These are phyloP conservation scores for Forsythia suspensa DNA, from an alignment of 257 asterid species.

Conservation along the genomic window DNA sequence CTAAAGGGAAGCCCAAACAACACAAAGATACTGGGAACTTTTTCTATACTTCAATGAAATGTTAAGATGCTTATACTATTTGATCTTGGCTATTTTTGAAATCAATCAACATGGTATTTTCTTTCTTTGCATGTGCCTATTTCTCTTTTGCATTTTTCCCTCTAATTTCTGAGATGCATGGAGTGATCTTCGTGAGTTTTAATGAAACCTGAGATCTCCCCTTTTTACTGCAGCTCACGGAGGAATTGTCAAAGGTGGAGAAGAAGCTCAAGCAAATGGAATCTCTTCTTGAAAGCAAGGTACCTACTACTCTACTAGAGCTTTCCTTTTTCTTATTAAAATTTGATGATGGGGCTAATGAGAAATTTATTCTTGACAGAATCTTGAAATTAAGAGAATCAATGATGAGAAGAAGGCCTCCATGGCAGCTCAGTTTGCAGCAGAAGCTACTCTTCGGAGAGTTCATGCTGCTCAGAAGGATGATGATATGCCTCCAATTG, in stretches of 20 bases:
- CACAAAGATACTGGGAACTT: constrained; percentile 2
- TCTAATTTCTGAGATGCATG: background rate
- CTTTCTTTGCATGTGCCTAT: constrained; percentile 18
- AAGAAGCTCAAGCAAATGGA: constrained; percentile 90
- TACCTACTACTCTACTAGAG: constrained; percentile 19
- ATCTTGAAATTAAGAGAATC: constrained; percentile 94
- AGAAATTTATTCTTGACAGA: constrained; percentile 40
- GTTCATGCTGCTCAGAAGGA: constrained; percentile 97
- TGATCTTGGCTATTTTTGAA: background rate
- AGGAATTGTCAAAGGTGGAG: constrained; percentile 78
- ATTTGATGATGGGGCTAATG: background rate
- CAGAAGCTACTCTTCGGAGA: constrained; percentile 97
- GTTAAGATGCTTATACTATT: background rate
- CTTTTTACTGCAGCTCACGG: constrained; percentile 61
- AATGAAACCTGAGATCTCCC: constrained; percentile 23
- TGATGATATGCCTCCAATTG: constrained; percentile 99
- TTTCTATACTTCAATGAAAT: background rate
- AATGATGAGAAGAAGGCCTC: constrained; percentile 97
- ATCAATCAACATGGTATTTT: background rate
- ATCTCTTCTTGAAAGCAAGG: constrained; percentile 90
- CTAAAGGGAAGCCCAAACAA: background rate
- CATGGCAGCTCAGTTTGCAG: constrained; percentile 99
- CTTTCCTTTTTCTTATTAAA: constrained; percentile 12
- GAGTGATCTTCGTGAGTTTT: constrained; percentile 10
- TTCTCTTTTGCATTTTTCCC: constrained; percentile 2